Evolutionary conservation across 305 asterid genomes (phyloP).

Genomic region (Fraxinus dipetala): DNA sequence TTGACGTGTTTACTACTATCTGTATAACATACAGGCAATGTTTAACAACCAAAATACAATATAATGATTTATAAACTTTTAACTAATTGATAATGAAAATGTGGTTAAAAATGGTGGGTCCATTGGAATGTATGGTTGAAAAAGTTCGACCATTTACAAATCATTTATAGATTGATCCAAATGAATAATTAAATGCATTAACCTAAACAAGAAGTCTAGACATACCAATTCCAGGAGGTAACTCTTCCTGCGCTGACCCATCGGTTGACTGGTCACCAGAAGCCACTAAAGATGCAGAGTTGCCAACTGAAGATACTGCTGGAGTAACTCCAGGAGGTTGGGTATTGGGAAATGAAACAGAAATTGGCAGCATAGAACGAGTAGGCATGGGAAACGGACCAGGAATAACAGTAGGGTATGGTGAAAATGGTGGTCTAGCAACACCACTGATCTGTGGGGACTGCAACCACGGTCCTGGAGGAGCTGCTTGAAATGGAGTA

Average conservation of each 20-base stretch:
- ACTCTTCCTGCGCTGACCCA: constrained; percentile 48
- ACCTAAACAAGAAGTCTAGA: constrained; percentile 22
- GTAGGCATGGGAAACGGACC: constrained; percentile 56
- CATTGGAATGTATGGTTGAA: background rate
- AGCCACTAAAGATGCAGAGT: constrained; percentile 31
- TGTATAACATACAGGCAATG: constrained; percentile 29
- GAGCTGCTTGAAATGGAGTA: constrained; percentile 48
- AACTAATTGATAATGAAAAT: background rate
- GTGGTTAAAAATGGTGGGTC: background rate
- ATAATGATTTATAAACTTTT: background rate
- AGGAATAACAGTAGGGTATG: constrained; percentile 55
- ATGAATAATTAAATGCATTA: constrained; percentile 8
- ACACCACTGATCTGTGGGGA: constrained; percentile 61
- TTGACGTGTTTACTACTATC: constrained; percentile 40
- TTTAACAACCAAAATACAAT: constrained; percentile 21
- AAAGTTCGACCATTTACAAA: background rate
- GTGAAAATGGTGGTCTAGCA: constrained; percentile 69
- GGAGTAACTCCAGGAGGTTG: constrained; percentile 86
- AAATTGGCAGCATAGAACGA: constrained; percentile 42
- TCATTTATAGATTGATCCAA: background rate
- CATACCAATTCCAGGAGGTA: constrained; percentile 75
- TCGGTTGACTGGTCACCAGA: constrained; percentile 39
- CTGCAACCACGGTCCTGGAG: constrained; percentile 83
- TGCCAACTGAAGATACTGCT: constrained; percentile 46
- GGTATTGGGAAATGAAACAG: constrained; percentile 54